These are phyloP conservation scores for Ophiognomonia clavigignenti-juglandacearum DNA, from an alignment of 2,329 filamentous ascomycete genomes.

Conservation along the genomic window DNA sequence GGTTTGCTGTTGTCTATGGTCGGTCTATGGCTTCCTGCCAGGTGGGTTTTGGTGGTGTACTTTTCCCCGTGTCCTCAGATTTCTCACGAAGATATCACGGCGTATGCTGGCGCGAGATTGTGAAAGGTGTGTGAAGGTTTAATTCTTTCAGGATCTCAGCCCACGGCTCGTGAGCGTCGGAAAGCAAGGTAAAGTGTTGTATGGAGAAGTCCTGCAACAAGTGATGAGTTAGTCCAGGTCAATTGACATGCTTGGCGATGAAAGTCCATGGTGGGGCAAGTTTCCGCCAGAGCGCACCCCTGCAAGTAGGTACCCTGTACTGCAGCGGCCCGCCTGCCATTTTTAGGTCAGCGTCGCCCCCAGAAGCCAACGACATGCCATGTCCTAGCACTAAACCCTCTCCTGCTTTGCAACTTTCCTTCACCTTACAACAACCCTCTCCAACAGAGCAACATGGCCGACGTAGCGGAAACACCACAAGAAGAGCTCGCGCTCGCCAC, in stretches of 20 bases:
- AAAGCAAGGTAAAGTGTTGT: too few relatives aligned
- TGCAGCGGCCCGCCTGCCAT: background rate
- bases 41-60: background rate
- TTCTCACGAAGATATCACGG: too few relatives aligned
- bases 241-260: background rate
- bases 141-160: too few relatives aligned
- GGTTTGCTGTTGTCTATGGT: too few relatives aligned
- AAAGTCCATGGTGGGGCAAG: background rate
- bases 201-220: background rate
- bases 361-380: background rate
- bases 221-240: background rate
- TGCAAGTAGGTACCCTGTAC: too few relatives aligned
- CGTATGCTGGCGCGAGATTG: too few relatives aligned
- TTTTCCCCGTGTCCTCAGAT: too few relatives aligned
- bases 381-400: background rate
- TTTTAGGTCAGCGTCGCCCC: conserved; percentile 9
- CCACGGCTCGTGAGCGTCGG: too few relatives aligned
- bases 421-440: background rate
- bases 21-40: too few relatives aligned
- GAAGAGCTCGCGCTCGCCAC: conserved; percentile 31
- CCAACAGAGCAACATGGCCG: conserved; percentile 20
- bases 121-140: too few relatives aligned
- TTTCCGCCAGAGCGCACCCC: background rate
- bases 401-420: background rate
- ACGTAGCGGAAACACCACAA: conserved; percentile 16